phyloP scores from a whole-genome alignment of 331 rosid species.

The Acacia pycnantha region DNA sequence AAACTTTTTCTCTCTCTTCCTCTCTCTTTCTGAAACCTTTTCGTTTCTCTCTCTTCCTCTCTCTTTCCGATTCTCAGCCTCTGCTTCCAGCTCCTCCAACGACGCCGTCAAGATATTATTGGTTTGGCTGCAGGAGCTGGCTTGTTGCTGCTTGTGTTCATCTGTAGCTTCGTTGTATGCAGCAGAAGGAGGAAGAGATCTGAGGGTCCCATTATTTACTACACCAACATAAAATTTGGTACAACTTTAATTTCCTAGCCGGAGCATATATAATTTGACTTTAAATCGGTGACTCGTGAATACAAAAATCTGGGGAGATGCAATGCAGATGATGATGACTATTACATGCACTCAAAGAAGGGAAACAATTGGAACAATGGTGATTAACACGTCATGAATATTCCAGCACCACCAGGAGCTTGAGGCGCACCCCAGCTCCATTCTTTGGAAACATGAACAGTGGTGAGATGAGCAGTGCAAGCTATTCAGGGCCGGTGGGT shows the following conservation, averaged over 20 bases:
- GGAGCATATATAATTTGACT: not conserved
- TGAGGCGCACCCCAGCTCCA: conserved; percentile 34
- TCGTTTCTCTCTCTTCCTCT: too few relatives aligned
- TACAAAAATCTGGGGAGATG: not conserved
- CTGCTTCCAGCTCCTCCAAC: too few relatives aligned
- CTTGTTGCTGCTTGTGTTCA: conserved; percentile 40
- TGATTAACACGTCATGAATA: conserved; percentile 30
- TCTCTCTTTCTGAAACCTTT: too few relatives aligned
- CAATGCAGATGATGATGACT: not conserved
- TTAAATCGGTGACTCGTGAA: not conserved
- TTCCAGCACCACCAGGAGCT: conserved; percentile 36
- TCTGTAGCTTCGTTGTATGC: conserved; percentile 29
- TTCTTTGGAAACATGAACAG: conserved; percentile 15
- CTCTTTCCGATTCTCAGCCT: too few relatives aligned
- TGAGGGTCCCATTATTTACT: conserved; percentile 18
- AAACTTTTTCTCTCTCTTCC: too few relatives aligned
- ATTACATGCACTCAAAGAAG: not conserved
- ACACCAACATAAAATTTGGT: conserved; percentile 23
- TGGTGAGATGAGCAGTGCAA: conserved; percentile 48
- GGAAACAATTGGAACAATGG: conserved; percentile 23
- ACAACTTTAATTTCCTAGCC: not conserved
- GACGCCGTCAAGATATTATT: too few relatives aligned
- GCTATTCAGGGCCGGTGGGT: conserved; percentile 56
- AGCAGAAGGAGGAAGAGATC: conserved; percentile 42
- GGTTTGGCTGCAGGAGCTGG: conserved; percentile 57